These are phyloP conservation scores for Agrocybe praecox DNA, from an alignment of 768 basidiomycete species.

Conservation along the genomic window DNA sequence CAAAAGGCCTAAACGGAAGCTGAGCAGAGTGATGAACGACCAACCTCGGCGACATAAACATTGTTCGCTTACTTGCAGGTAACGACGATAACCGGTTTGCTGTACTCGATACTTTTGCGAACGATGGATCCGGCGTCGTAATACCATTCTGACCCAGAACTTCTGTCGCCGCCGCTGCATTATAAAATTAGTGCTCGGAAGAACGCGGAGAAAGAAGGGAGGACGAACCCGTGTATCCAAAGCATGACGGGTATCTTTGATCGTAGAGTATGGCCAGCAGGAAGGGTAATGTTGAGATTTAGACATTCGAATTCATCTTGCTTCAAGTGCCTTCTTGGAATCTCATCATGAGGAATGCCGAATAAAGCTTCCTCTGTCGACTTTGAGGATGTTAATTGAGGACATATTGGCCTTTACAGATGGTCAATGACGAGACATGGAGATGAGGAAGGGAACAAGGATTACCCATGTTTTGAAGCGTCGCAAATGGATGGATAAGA, in stretches of 20 bases:
- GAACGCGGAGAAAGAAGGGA: constrained; percentile 3
- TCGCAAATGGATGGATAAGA: constrained; percentile 61
- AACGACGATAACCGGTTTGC: constrained; percentile 71
- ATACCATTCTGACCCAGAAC: constrained; percentile 76
- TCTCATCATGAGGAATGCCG: constrained; percentile 52
- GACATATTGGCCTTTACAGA: constrained; percentile 68
- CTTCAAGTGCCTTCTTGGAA: constrained; percentile 55
- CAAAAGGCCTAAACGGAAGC: constrained; percentile 77
- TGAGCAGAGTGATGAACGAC: constrained; percentile 25
- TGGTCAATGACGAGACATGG: constrained; percentile 1
- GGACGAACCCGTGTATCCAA: constrained; percentile 81
- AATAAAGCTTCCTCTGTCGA: constrained; percentile 64
- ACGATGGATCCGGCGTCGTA: constrained; percentile 77
- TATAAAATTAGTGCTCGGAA: constrained; percentile 8
- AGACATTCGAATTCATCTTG: constrained; percentile 82
- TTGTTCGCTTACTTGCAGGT: constrained; percentile 66
- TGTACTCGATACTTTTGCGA: constrained; percentile 59
- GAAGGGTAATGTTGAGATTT: constrained; percentile 80
- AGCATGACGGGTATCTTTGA: constrained; percentile 77
- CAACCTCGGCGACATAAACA: neutral
- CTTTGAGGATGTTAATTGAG: constrained; percentile 51
- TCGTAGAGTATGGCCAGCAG: constrained; percentile 51
- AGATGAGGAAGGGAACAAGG: constrained; percentile 8
- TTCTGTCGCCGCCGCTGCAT: constrained; percentile 67
- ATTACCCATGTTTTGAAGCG: constrained; percentile 69